Base-by-base conservation (phyloP, 2,329 filamentous ascomycete species). In the Penicillium sp. region DNA sequence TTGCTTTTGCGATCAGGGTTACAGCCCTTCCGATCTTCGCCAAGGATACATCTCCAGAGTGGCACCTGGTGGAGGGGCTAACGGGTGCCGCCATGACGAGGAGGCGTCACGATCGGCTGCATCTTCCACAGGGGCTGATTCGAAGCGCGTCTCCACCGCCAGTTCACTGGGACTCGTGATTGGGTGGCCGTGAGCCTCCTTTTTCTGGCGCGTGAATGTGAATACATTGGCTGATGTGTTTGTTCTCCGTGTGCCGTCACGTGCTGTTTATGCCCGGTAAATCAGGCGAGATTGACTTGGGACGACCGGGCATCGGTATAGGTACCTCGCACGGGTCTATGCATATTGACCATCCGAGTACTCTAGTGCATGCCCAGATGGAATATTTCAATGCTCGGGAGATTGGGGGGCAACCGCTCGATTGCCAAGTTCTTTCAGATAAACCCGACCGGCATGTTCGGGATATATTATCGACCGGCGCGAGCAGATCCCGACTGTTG, bases 71-170 rank as follows among this genome's bases (percentile, higher is more conserved):
- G 45, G 53, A 28, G 16, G 50, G 30, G 42, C 45, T 41, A 46
- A 50, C 36, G 51, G 50, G 43, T 52, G 50, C 48, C 55, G 56
- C 27, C 14, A 55, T 61, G 58, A 59, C 57, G 56, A 57, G 43
- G 50, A 40, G 55, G 51, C 49, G 48, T 41, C 46, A 54, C 28
- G 53, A 55, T 58, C 55, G 55, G 49, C 53, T 49, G 39, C 50
- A 46, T 52, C 33, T 39, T n/a, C 22, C 36, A 24, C 40, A 51
- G 50, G 56, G 55, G 56, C 47, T 57, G 46, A 55, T 49, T 56
- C 18, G 27, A 36, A 13, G 5, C 4, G 18, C 16, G 13, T 3
- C 41, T 25, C 41, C 41, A 44, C 41, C 16, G 14, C 24, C 2
- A 10, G 11, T 14, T 10, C 8, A n/a, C 14, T 5, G 18, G 27